Base-by-base conservation (phyloP, 129 eudicot species). In the Kitagawia praeruptora region DNA sequence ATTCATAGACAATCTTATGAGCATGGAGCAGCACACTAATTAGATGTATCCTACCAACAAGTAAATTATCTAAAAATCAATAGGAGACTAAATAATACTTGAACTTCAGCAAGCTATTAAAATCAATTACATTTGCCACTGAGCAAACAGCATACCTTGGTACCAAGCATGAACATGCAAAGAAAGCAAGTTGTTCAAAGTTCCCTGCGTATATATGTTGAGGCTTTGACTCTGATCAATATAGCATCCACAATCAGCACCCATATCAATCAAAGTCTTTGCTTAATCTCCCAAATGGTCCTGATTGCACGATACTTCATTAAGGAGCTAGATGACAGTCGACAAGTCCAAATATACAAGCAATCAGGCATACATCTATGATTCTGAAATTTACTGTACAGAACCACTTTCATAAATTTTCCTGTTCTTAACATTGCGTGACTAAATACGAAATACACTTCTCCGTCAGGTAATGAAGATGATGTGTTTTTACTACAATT, bases 271-370 rank as follows among this genome's bases (percentile, higher is more conserved):
- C 82, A 89, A 28, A 4, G 84, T 78, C 84, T 82, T 58, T 89
- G 94, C 74, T 85, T 89, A 40, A 89, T 89, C 85, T 89, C 94
- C 94, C 91, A 89, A 53, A 87, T 89, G 74, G 94, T 89, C 83
- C 94, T 89, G 80, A 53, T 0, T 70, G n/a, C 25, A 39, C 27
- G 39, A 21, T 3, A 25, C 41, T 67, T 15, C 9, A 15, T 51
- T 28, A 67, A 67, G n/a, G 2, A 39, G 41, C 41, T 39, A 39
- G 1, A 39, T 2, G 41, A 39, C 41, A 39, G 41, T 39, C 41
- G 2, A 39, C 5, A 39, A 39, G 41, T 39, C 4, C 41, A 39
- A 39, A 39, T 39, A 39, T 39, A 39, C 41, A n/a, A n/a, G n/a
- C n/a, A n/a, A n/a, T n/a, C n/a, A n/a, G n/a, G n/a, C n/a, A 39